A percentile compares a stretch with the other conserved stretches of the same genome.
Evolutionary conservation across 768 basidiomycete genomes (phyloP).

Genomic region (Collybia nuda): DNA sequence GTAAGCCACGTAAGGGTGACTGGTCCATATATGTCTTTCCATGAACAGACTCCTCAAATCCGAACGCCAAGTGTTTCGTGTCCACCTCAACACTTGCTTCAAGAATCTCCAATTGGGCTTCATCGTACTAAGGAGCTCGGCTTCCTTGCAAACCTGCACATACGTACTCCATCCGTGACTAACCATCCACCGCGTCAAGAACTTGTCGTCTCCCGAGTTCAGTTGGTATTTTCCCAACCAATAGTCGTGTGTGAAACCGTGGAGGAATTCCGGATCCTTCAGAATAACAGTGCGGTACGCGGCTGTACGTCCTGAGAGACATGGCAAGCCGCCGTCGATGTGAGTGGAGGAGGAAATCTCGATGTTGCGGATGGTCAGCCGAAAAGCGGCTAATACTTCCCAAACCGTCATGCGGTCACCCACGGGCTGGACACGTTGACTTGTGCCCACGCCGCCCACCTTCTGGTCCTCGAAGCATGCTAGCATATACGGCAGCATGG

Average conservation of each 20-base stretch:
- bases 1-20: slow-evolving; percentile 89
- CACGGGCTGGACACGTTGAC: slow-evolving; percentile 82
- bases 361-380: slow-evolving; percentile 90
- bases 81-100: slow-evolving; percentile 93
- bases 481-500: slow-evolving; percentile 83
- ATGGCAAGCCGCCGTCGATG: slow-evolving; percentile 91
- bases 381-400: slow-evolving; percentile 94
- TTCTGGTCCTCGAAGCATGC: slow-evolving; percentile 95
- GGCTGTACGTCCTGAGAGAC: slow-evolving; percentile 90
- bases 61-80: slow-evolving; percentile 91
- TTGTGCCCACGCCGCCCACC: slow-evolving; percentile 89
- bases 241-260: slow-evolving; percentile 92
- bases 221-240: slow-evolving; percentile 95
- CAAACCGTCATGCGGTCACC: slow-evolving; percentile 85
- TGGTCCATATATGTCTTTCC: slow-evolving; percentile 85
- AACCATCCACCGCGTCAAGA: slow-evolving; percentile 95
- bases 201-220: slow-evolving; percentile 94
- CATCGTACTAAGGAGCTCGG: slow-evolving; percentile 89
- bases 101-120: slow-evolving; percentile 96
- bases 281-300: slow-evolving; percentile 93
- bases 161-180: slow-evolving; percentile 95
- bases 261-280: slow-evolving; percentile 91
- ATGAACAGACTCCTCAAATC: slow-evolving; percentile 88
- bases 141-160: slow-evolving; percentile 83
- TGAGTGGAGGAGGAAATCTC: slow-evolving; percentile 88